Evolutionary conservation across 306 rosid species (phyloP), one percentile per base, ranked within the genome.

Genomic region (Vigna hirtella): DNA sequence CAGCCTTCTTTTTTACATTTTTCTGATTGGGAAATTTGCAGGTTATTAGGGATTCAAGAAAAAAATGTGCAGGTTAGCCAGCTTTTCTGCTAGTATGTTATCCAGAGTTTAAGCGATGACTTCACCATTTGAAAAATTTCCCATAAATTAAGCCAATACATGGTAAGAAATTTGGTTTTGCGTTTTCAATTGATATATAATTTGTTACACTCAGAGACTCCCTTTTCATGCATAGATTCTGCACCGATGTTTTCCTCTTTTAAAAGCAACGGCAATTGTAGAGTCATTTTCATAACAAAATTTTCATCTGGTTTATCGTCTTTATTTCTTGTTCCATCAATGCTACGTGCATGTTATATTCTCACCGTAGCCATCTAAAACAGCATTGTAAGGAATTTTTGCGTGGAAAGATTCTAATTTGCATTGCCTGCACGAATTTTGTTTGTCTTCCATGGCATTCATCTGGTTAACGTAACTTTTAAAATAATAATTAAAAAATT

Each of bases 21-120:
- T 66, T 80, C 20, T 58, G 71, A 13, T 64, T 28, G 42, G 40
- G 22, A 69, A 76, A 75, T 70, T 47, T 86, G 76, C 90, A 93
- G 94, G 90, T 81, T 84, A 68, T 84, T 84, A 81, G 87, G 94
- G 87, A 82, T 85, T 88, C 76, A 76, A 87, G 84, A 59, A 80
- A 83, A 83, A 77, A 78, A 77, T 83, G 86, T 77, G 85, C 79
- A 71, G 77, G 72, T 73, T 79, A 73, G 73, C 86, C 77, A 77
- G 64, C 76, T 69, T 69, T 77, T 71, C 72, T 69, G 61, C 65
- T 72, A 82, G 49, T 56, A 65, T 80, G 87, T 64, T 79, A 66
- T 67, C 70, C 79, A 61, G 50, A 69, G 79, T 57, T 79, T 72
- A 52, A 81, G 84, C 80, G 68, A 76, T 80, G 83, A 71, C 40